These are phyloP conservation scores for Termitomyces sp. DNA, from an alignment of 768 basidiomycete genomes.

Conservation along the genomic window DNA sequence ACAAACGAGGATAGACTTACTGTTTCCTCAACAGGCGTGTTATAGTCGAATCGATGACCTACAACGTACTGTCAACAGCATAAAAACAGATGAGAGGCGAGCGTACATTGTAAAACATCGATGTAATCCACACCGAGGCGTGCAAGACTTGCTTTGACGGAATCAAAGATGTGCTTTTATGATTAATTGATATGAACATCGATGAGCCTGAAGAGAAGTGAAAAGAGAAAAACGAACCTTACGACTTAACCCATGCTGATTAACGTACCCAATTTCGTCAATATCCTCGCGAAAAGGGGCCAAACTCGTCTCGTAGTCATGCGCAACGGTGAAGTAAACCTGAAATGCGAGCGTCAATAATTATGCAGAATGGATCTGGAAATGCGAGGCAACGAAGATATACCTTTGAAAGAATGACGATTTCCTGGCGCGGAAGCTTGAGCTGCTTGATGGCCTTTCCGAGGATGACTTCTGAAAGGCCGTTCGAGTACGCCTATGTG, in stretches of 20 bases:
- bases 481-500: too few relatives aligned
- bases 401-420: slow-evolving; percentile 78
- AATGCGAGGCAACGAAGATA: not conserved
- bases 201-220: not conserved
- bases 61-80: not conserved
- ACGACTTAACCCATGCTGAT: slow-evolving; percentile 40
- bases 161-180: slow-evolving; percentile 64
- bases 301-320: slow-evolving; percentile 12
- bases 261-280: slow-evolving; percentile 46
- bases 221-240: slow-evolving; percentile 11
- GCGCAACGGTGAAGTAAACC: slow-evolving; percentile 31
- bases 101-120: slow-evolving; percentile 63
- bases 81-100: not conserved
- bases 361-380: not conserved
- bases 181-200: not conserved
- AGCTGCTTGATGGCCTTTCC: too few relatives aligned
- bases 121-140: slow-evolving; percentile 73
- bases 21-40: slow-evolving; percentile 56
- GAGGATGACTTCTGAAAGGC: too few relatives aligned
- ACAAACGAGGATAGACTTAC: slow-evolving; percentile 14
- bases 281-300: slow-evolving; percentile 12
- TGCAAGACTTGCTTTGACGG: slow-evolving; percentile 54
- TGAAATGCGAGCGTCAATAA: slow-evolving; percentile 10
- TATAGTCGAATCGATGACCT: slow-evolving; percentile 51
- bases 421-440: slow-evolving; percentile 34